These are phyloP conservation scores for Cryphonectria carpinicola DNA, from an alignment of 2,329 filamentous ascomycete species.

Conservation along the genomic window DNA sequence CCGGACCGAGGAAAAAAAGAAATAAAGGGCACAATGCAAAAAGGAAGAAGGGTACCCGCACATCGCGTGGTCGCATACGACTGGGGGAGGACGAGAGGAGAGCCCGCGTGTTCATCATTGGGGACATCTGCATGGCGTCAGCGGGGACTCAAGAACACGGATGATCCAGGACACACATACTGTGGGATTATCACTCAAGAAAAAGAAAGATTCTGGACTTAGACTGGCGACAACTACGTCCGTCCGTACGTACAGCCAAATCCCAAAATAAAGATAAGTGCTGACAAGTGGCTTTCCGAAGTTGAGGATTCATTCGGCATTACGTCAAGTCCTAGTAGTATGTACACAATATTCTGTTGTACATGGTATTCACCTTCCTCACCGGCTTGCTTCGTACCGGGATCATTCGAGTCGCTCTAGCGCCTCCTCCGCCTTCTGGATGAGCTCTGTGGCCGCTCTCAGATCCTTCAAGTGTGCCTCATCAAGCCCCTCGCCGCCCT, in stretches of 20 bases:
- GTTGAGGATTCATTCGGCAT: slow-evolving; percentile 1
- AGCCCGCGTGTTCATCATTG: neutral
- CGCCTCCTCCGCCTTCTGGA: slow-evolving; percentile 54
- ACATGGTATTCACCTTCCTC: slow-evolving; percentile 29
- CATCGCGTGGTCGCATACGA: neutral
- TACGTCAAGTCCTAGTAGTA: slow-evolving; percentile 5
- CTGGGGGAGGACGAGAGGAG: neutral
- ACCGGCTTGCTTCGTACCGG: neutral
- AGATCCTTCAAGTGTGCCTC: slow-evolving; percentile 41
- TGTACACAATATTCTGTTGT: slow-evolving; percentile 29
- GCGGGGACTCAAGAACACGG: slow-evolving; percentile 12
- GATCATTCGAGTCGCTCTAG: slow-evolving; percentile 51
- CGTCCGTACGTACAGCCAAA: slow-evolving; percentile 30
- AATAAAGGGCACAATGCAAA: neutral
- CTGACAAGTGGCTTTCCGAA: slow-evolving; percentile 22
- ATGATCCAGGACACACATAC: slow-evolving; percentile 3
- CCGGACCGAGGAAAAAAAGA: neutral
- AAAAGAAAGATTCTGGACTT: neutral
- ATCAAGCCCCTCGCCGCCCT: slow-evolving; percentile 31
- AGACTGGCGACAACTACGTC: slow-evolving; percentile 16
- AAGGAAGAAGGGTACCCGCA: neutral
- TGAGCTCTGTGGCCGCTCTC: slow-evolving; percentile 47
- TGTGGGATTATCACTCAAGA: neutral
- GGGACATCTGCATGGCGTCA: slow-evolving; percentile 26
- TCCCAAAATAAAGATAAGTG: slow-evolving; percentile 26